Percentiles rank a stretch among this genome's conserved stretches.
Evolutionary conservation across 768 basidiomycete species (phyloP).

Genomic region (Strobilomyces confusus): DNA sequence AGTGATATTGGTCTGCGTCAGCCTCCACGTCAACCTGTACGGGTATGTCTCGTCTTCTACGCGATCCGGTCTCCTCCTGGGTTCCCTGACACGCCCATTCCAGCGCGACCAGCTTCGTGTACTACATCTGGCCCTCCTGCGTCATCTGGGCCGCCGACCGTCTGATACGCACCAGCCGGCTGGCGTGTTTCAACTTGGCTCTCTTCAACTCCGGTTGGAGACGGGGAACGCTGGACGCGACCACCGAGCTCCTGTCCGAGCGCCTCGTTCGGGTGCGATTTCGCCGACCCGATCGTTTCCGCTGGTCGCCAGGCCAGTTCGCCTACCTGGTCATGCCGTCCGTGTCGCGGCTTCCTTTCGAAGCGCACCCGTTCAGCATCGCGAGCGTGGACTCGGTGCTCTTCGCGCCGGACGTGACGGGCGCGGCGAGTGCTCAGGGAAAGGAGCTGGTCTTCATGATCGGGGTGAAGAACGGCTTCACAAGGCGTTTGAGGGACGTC

Average conservation of each 20-base stretch:
- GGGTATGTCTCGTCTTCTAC: conserved; percentile 27
- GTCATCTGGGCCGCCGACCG: conserved; percentile 54
- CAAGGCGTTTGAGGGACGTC: conserved; percentile 38
- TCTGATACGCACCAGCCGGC: conserved; percentile 39
- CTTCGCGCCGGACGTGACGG: conserved; percentile 5
- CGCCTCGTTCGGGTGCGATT: conserved; percentile 45
- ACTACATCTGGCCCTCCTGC: conserved; percentile 48
- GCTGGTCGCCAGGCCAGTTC: conserved; percentile 49
- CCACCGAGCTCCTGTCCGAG: conserved; percentile 39
- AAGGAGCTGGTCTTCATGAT: conserved; percentile 52
- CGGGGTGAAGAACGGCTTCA: conserved; percentile 54
- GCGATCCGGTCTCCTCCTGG: background rate
- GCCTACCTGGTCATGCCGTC: conserved; percentile 47
- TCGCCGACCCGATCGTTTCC: conserved; percentile 41
- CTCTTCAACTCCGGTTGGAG: conserved; percentile 28
- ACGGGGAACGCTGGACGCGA: conserved; percentile 29
- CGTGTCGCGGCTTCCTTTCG: conserved; percentile 40
- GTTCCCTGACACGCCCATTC: background rate
- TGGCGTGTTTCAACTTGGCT: conserved; percentile 40
- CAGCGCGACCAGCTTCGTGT: conserved; percentile 17
- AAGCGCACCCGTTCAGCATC: conserved; percentile 60
- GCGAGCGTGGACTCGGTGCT: conserved; percentile 33
- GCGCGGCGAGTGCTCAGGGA: conserved; percentile 4
- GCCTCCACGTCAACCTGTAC: conserved; percentile 37
- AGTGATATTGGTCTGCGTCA: conserved; percentile 35